A percentile compares a stretch with the other conserved stretches of the same genome.
Conservation (phyloP, 2,329 filamentous ascomycete genomes). For the Magnaporthiopsis poae region DNA sequence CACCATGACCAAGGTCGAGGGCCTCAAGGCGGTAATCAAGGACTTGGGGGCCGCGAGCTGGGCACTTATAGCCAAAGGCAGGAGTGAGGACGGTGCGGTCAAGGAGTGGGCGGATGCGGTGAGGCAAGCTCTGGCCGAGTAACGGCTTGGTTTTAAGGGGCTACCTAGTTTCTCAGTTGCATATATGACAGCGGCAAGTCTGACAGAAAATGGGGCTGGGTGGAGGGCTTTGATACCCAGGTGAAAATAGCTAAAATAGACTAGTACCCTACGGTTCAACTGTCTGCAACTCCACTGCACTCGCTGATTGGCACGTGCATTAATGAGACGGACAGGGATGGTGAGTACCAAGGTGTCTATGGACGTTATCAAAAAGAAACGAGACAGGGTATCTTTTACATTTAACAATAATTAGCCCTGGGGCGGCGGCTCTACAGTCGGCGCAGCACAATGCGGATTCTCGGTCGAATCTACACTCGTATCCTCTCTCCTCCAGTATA, state of each 20-base stretch:
- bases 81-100: slow-evolving; percentile 36
- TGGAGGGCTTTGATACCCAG: background rate
- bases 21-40: slow-evolving; percentile 17
- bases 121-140: slow-evolving; percentile 23
- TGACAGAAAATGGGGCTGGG: too few relatives aligned
- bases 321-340: background rate
- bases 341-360: background rate
- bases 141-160: background rate
- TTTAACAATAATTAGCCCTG: too few relatives aligned
- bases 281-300: too few relatives aligned
- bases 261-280: too few relatives aligned
- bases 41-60: slow-evolving; percentile 31
- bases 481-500: slow-evolving; percentile 26
- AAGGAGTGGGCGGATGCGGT: slow-evolving; percentile 38
- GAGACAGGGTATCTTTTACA: too few relatives aligned
- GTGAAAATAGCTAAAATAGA: background rate
- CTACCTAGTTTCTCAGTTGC: background rate
- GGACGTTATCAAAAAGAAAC: background rate
- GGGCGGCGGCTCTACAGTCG: background rate
- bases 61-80: slow-evolving; percentile 29
- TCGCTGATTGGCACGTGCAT: background rate
- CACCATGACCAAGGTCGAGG: slow-evolving; percentile 55
- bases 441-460: background rate
- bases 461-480: slow-evolving; percentile 1
- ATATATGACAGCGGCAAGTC: background rate